Conservation (phyloP, 805 yeast species). For the Saccharomycopsis fermentans region DNA sequence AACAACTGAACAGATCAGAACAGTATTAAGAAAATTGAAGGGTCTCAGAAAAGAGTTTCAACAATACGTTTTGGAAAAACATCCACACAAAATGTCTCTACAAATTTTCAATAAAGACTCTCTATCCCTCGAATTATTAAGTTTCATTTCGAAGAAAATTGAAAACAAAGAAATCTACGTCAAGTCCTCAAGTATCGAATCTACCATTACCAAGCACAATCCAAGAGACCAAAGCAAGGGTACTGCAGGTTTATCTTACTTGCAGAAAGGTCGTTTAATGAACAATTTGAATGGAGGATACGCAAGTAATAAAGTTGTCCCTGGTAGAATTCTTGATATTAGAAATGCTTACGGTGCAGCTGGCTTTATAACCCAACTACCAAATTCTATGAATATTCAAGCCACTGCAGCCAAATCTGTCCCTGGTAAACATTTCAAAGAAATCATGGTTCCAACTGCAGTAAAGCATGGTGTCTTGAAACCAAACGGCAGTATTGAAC, state of each 20-base stretch:
- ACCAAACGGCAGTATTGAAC: conserved; percentile 29
- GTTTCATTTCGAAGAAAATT: conserved; percentile 28
- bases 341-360: conserved; percentile 44
- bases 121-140: conserved; percentile 30
- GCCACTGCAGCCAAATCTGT: conserved; percentile 26
- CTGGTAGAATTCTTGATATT: conserved; percentile 52
- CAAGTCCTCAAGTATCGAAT: neutral
- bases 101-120: conserved; percentile 25
- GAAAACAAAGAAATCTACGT: conserved; percentile 1
- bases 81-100: conserved; percentile 33
- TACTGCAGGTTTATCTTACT: conserved; percentile 68
- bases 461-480: conserved; percentile 30
- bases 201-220: conserved; percentile 3
- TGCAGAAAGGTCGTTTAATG: conserved; percentile 53
- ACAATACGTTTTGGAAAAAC: conserved; percentile 40
- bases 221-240: conserved; percentile 35
- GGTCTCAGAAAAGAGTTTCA: conserved; percentile 42
- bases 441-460: conserved; percentile 34
- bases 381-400: conserved; percentile 25
- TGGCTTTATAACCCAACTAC: conserved; percentile 36
- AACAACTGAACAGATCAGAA: conserved; percentile 23
- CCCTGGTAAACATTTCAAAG: conserved; percentile 34
- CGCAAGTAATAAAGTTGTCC: conserved; percentile 41
- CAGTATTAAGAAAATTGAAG: conserved; percentile 33
- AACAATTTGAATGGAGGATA: conserved; percentile 57